Evolutionary conservation across 768 basidiomycete genomes (phyloP).

Genomic region (Tulasnella sp.): DNA sequence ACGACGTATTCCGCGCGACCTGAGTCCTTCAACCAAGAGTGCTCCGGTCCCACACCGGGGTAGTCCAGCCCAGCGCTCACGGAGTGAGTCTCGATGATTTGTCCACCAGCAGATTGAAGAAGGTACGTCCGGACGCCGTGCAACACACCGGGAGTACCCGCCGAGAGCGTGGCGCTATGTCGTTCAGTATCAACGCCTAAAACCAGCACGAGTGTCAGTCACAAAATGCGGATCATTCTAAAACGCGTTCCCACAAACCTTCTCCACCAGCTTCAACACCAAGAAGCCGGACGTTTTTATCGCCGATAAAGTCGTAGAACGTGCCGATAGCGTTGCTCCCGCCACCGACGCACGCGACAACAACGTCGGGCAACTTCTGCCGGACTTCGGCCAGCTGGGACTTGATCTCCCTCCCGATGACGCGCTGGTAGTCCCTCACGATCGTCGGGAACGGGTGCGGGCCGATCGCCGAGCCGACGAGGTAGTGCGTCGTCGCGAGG

Average conservation of each 20-base stretch:
- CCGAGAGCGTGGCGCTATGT: slow-evolving; percentile 89
- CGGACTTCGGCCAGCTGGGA: slow-evolving; percentile 55
- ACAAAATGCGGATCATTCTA: neutral
- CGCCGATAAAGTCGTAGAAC: slow-evolving; percentile 92
- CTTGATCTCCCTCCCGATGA: slow-evolving; percentile 94
- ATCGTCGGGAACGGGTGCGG: slow-evolving; percentile 99
- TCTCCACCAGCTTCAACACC: slow-evolving; percentile 98
- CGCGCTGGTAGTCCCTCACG: slow-evolving; percentile 93
- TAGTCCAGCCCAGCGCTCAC: slow-evolving; percentile 95
- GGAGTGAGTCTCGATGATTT: slow-evolving; percentile 95
- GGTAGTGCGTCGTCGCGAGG: slow-evolving; percentile 85
- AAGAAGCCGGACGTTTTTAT: slow-evolving; percentile 72
- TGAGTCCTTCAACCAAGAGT: slow-evolving; percentile 93
- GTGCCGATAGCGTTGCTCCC: slow-evolving; percentile 97
- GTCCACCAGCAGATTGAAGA: slow-evolving; percentile 76
- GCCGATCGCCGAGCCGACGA: slow-evolving; percentile 94
- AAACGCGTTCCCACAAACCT: slow-evolving; percentile 36
- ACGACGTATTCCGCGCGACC: slow-evolving; percentile 86
- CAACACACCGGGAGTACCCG: slow-evolving; percentile 85
- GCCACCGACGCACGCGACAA: slow-evolving; percentile 96
- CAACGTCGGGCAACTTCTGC: slow-evolving; percentile 84
- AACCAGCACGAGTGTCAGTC: neutral
- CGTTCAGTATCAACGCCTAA: slow-evolving; percentile 68
- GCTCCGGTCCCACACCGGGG: slow-evolving; percentile 96
- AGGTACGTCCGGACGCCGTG: slow-evolving; percentile 96